Evolutionary conservation across 2,329 filamentous ascomycete genomes (phyloP), one percentile per base, ranked within the genome.

Genomic region (Fusarium brevicatenulatum): DNA sequence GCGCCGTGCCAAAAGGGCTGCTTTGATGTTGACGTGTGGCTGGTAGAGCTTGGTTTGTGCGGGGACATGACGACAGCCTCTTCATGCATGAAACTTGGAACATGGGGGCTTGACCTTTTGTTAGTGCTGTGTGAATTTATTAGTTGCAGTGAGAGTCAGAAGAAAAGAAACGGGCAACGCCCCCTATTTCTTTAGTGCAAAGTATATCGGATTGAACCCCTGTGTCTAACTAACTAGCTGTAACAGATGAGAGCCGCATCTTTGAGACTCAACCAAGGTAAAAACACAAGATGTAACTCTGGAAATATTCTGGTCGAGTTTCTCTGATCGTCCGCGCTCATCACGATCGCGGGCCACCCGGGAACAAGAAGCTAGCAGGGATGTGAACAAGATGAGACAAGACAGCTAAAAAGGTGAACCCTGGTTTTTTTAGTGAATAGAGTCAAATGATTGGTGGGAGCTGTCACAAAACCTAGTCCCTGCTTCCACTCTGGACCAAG

Each of bases 1-100:
- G 50, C 50, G 50, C 55, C 50, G 53, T 63, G 68, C 63, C 63
- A 68, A 59, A 62, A 55, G 57, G 54, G 63, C 54, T 63, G 59
- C 63, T 70, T 61, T 42, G 59, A 37, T 44, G 63, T 65, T 64
- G 50, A 63, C 59, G 71, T 74, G 71, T 66, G 74, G 72, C 66
- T 75, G 55, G 55, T 28, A 63, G 50, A 50, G 60, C 65, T 57
- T 54, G 44, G 53, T 49, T 72, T 66, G 61, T 76, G 74, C 71
- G 74, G 75, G 75, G 75, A 68, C 63, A 77, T 77, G 75, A 77
- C 75, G 75, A 72, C 65, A 76, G 42, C 23, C 44, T 63, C 52
- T 63, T n/a, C 23, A 54, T 54, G 36, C 50, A 54, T 54, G 25
- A 68, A 63, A 63, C 65, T 56, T 68, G 66, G 64, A 55, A 55